phyloP scores from a whole-genome alignment of 2,329 filamentous ascomycete species.

The Fusarium duplospermum region DNA sequence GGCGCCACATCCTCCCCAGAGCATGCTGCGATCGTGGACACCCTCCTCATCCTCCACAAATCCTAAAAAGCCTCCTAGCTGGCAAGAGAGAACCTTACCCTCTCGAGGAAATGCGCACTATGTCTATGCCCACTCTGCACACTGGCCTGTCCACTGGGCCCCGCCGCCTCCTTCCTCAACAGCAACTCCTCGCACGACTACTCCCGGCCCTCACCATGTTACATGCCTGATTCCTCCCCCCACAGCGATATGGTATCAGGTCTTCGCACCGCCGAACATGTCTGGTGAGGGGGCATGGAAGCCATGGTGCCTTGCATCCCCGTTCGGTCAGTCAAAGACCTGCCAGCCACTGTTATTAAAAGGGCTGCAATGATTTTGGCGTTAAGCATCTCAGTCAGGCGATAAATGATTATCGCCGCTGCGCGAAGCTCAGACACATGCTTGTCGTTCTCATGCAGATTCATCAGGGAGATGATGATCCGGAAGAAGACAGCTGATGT shows the following conservation, averaged over 20 bases:
- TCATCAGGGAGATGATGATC: slow-evolving; percentile 74
- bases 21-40: neutral
- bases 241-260: neutral
- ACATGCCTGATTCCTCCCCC: neutral
- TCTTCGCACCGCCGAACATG: neutral
- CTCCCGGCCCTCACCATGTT: neutral
- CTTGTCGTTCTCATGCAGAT: slow-evolving; percentile 88
- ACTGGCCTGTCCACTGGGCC: neutral
- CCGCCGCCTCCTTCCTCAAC: neutral
- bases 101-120: neutral
- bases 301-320: neutral
- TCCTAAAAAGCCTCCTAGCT: neutral
- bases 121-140: neutral
- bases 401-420: slow-evolving; percentile 55
- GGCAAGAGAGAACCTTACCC: neutral
- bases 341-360: slow-evolving; percentile 39
- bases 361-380: slow-evolving; percentile 24
- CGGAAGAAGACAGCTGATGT: slow-evolving; percentile 13
- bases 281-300: neutral
- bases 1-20: neutral
- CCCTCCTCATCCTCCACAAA: neutral
- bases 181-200: neutral
- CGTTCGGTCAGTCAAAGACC: neutral
- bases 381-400: slow-evolving; percentile 43
- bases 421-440: slow-evolving; percentile 90